Percentiles rank a stretch among this genome's conserved stretches.
Conservation (phyloP, 768 basidiomycete species). For the Tylopilus cervinicoccineus region DNA sequence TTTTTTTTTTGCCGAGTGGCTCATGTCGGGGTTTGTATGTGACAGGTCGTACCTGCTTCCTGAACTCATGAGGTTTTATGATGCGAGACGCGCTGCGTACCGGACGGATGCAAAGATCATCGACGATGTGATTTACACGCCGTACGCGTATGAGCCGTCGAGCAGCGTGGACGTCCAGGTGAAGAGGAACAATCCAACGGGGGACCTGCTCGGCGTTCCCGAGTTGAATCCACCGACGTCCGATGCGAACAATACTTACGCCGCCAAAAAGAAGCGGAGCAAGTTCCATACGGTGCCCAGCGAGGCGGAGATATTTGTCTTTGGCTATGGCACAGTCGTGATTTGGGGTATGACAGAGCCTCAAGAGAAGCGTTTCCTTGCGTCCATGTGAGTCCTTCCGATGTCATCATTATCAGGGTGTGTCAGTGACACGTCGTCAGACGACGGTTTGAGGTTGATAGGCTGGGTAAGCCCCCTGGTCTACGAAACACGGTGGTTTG, state of each 20-base stretch:
- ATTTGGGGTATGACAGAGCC: constrained; percentile 97
- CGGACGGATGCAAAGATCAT: constrained; percentile 84
- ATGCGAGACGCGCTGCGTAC: constrained; percentile 77
- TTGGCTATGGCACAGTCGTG: constrained; percentile 92
- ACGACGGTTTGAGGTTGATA: constrained; percentile 92
- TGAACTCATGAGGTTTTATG: constrained; percentile 86
- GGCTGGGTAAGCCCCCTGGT: constrained; percentile 52
- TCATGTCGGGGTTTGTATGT: background rate
- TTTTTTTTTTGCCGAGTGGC: too few species aligned
- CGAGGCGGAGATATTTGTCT: constrained; percentile 88
- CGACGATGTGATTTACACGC: constrained; percentile 93
- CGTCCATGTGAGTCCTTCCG: constrained; percentile 72
- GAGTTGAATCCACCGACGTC: constrained; percentile 41
- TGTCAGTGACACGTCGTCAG: constrained; percentile 37
- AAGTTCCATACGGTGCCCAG: constrained; percentile 64
- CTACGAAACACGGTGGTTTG: constrained; percentile 1
- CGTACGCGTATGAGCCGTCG: constrained; percentile 72
- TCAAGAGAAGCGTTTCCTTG: constrained; percentile 86
- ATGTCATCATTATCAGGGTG: background rate
- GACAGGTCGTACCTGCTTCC: constrained; percentile 82
- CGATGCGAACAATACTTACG: constrained; percentile 32
- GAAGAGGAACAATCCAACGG: constrained; percentile 40
- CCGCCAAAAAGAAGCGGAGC: constrained; percentile 49
- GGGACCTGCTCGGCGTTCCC: constrained; percentile 75
- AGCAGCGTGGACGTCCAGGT: constrained; percentile 29